phyloP scores from a whole-genome alignment of 139 green algal species.

The Volvox africanus region DNA sequence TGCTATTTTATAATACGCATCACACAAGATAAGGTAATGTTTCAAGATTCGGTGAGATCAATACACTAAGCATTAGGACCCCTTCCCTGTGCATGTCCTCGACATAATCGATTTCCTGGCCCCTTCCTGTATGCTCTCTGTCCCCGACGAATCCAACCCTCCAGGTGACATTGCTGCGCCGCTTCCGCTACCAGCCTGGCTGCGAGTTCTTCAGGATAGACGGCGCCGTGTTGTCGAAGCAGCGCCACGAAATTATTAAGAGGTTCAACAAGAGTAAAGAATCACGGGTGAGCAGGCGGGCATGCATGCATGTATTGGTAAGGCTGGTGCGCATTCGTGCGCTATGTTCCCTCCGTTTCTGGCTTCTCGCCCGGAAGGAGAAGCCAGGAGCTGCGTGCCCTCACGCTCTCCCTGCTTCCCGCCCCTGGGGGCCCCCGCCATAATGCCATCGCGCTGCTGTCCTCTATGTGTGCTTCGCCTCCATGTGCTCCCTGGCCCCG shows the following conservation, averaged over 20 bases:
- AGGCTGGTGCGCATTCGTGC: too few species aligned
- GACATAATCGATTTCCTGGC: too few species aligned
- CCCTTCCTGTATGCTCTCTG: background rate
- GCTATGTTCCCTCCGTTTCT: background rate
- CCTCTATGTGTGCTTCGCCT: background rate
- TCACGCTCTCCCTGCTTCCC: background rate
- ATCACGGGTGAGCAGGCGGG: background rate
- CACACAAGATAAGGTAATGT: too few species aligned
- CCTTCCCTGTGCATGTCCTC: too few species aligned
- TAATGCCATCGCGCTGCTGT: background rate
- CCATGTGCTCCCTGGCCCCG: background rate
- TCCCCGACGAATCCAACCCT: background rate
- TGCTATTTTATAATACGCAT: too few species aligned
- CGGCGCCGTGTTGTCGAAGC: background rate
- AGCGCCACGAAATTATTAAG: slow-evolving; percentile 50
- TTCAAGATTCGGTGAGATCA: too few species aligned
- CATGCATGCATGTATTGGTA: background rate
- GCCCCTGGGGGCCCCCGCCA: too few species aligned
- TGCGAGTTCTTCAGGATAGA: slow-evolving; percentile 38
- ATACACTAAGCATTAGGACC: too few species aligned
- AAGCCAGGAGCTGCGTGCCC: background rate
- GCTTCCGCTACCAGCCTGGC: background rate
- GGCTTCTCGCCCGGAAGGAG: background rate
- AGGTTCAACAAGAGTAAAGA: slow-evolving; percentile 22
- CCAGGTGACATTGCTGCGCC: background rate